These are phyloP conservation scores for Solanum stenotomum DNA, from an alignment of 257 asterid species.

Conservation along the genomic window DNA sequence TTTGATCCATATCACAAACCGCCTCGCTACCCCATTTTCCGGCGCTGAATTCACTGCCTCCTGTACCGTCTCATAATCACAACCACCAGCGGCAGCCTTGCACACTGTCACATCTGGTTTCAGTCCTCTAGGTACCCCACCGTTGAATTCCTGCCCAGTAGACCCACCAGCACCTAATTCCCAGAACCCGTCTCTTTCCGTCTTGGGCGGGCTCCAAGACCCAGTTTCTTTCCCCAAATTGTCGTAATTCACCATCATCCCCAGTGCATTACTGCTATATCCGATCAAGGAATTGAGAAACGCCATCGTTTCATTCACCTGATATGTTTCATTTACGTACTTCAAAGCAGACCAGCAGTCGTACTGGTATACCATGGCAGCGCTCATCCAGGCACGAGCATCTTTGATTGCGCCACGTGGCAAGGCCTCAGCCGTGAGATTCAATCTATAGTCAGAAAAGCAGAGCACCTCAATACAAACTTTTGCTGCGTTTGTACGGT, in stretches of 20 bases:
- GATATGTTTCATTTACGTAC: conserved; percentile 35
- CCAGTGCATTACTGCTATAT: conserved; percentile 29
- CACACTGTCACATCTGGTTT: conserved; percentile 46
- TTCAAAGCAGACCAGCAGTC: conserved; percentile 52
- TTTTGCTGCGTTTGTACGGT: conserved; percentile 31
- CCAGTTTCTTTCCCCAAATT: conserved; percentile 24
- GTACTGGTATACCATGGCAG: conserved; percentile 39
- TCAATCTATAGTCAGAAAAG: conserved; percentile 13
- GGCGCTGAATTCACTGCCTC: conserved; percentile 50
- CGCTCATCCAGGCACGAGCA: conserved; percentile 71
- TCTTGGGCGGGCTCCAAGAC: conserved; percentile 33
- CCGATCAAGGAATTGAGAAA: conserved; percentile 28
- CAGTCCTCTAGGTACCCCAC: conserved; percentile 23
- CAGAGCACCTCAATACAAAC: conserved; percentile 31
- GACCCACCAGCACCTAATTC: conserved; percentile 8
- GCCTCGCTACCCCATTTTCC: neutral
- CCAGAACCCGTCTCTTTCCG: conserved; percentile 63
- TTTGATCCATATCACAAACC: conserved; percentile 49
- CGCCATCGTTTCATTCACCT: conserved; percentile 22
- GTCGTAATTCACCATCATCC: conserved; percentile 44
- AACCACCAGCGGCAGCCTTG: conserved; percentile 10
- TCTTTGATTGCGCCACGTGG: conserved; percentile 23
- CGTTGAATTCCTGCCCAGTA: neutral
- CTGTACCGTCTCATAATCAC: conserved; percentile 36
- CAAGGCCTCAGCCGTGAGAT: conserved; percentile 11